phyloP scores from a whole-genome alignment of 2,329 filamentous ascomycete genomes.

The Fusarium neocosmosporiellum region DNA sequence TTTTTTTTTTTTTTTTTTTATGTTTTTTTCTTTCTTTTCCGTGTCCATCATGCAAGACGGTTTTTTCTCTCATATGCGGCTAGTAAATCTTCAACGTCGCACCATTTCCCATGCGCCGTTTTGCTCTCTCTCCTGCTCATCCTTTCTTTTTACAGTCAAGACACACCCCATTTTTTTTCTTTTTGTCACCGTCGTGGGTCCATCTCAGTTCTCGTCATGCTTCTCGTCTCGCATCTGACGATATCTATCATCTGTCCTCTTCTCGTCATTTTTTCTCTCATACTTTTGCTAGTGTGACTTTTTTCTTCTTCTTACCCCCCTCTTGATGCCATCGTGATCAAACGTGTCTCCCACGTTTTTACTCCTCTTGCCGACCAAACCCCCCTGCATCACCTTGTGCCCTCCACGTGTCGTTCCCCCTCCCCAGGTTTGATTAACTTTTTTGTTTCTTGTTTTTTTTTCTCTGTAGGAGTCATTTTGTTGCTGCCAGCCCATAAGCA shows the following conservation, averaged over 20 bases:
- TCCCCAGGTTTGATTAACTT: conserved; percentile 3
- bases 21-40: not conserved
- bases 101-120: conserved; percentile 7
- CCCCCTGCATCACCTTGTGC: conserved; percentile 28
- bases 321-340: conserved; percentile 11
- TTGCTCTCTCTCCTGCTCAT: not conserved
- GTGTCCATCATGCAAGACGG: not conserved
- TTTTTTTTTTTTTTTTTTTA: not conserved
- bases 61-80: conserved; percentile 1
- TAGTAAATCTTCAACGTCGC: conserved; percentile 7
- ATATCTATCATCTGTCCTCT: not conserved
- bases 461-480: not conserved
- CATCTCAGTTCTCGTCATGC: conserved; percentile 4
- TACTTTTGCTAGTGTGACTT: not conserved
- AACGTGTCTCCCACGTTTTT: conserved; percentile 33
- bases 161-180: not conserved
- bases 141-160: not conserved
- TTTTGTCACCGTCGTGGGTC: conserved; percentile 7
- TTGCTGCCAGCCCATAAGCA: not conserved
- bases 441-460: not conserved
- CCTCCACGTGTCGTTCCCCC: conserved; percentile 38
- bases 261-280: not conserved
- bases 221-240: conserved; percentile 5
- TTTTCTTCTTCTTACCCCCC: not conserved
- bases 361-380: too few species aligned